Evolutionary conservation across 164 flowering plant species (phyloP), one percentile per base, ranked within the genome.

Genomic region (Euptelea pleiosperma): DNA sequence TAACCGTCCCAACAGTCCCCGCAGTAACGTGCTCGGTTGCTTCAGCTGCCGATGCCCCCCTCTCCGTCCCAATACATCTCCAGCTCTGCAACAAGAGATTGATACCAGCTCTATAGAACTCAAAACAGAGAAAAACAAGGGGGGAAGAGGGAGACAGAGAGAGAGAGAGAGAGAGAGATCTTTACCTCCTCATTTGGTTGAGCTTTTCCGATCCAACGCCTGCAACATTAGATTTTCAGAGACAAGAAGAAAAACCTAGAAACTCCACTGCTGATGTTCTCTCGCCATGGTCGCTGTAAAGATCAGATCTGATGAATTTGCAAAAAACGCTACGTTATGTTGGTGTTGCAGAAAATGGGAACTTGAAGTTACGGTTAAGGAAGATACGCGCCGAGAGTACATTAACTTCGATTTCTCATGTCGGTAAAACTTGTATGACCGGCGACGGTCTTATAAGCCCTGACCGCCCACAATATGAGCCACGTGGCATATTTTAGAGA

Each of bases 1-100:
- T 26, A 70, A 53, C 41, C 72, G 54, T 37, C 69, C 74, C 19
- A 66, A 22, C 50, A 77, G 2, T 6, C 62, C 75, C 31, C 52
- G 55, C 41, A 71, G 40, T 21, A 67, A 69, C 10, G 70, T 70
- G 43, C 68, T 55, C 62, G 63, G 41, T 50, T 70, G 81, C 63
- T 68, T 76, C 56, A 64, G 70, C 58, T 62, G 71, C 49, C 77
- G 51, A 50, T 70, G 58, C 52, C 60, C 74, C 22, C 69, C 71
- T 57, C 75, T 67, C 55, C 74, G 59, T 30, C 76, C 73, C 56
- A 29, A 31, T 4, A 40, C 52, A 46, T 71, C 67, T 2, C 67
- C 69, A 34, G 59, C 61, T 33, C 70, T 61, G 63, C 56, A 49
- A 49, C 45, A 31, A 33, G 30, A 58, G 31, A 30, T 18, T 50